Evolutionary conservation across 495 filamentous ascomycete genomes (phyloP).

Genomic region (Penicillium salamii): DNA sequence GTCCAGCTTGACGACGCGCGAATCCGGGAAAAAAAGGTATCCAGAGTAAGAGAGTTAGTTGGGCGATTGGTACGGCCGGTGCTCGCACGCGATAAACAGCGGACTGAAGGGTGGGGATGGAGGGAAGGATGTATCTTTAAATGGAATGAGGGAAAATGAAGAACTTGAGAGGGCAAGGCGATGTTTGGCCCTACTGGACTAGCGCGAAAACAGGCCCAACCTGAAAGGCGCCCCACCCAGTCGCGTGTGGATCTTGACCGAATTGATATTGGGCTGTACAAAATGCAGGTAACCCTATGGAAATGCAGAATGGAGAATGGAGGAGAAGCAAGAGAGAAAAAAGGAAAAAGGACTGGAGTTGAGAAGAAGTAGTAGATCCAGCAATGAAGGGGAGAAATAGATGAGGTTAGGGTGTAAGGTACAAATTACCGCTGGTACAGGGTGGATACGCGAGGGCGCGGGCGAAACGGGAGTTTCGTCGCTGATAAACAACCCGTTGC

Average conservation of each 20-base stretch:
- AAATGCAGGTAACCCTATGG: not conserved
- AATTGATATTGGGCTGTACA: not conserved
- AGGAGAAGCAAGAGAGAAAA: constrained; percentile 4
- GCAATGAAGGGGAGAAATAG: constrained; percentile 22
- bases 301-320: not conserved
- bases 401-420: not conserved
- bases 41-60: constrained; percentile 15
- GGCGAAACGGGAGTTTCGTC: constrained; percentile 19
- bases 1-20: constrained; percentile 27
- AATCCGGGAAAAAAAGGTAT: constrained; percentile 12
- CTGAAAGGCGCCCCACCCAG: constrained; percentile 42
- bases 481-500: constrained; percentile 20
- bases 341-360: constrained; percentile 12
- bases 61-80: constrained; percentile 10
- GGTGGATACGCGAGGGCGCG: constrained; percentile 23
- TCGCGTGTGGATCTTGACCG: constrained; percentile 27
- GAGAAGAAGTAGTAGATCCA: constrained; percentile 18
- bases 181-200: constrained; percentile 50
- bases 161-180: constrained; percentile 42
- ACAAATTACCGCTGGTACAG: constrained; percentile 16
- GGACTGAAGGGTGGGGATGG: constrained; percentile 11
- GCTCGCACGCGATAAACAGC: constrained; percentile 7
- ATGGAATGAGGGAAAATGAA: constrained; percentile 40
- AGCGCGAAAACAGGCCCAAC: constrained; percentile 43
- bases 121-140: constrained; percentile 34